Evolutionary conservation across 192 early-diverging fungal species (phyloP), one percentile per base, ranked within the genome.

Genomic region (Umbelopsis sp.): DNA sequence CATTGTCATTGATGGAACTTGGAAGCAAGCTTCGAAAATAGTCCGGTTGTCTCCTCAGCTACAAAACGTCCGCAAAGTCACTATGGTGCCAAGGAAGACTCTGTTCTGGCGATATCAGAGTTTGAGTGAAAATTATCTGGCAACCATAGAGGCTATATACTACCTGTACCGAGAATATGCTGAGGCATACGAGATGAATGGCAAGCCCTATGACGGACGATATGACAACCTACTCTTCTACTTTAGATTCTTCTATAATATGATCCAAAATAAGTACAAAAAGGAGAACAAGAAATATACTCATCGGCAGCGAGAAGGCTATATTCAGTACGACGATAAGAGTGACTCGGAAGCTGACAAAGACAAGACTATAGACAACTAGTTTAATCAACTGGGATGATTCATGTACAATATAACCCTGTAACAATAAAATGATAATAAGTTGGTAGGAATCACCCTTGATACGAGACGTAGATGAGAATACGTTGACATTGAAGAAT

Each of bases 81-180:
- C 92, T 2, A 88, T 94, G 29, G 85, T 74, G 34, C 88, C 91
- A 20, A 87, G 91, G 32, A 83, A 83, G 70, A 98, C 97, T 7
- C 74, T 91, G 65, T 98, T 97, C 75, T 98, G 96, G 96, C 82
- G 97, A 66, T 95, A 90, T 77, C 97, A 98, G 78, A 83, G 85
- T 51, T 82, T 88, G 36, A 87, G 87, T 22, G 88, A 91, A 17
- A 78, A 85, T 65, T 86, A 92, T 68, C 77, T 98, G 56, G 93
- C 97, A 0, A 98, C 97, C 2, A 97, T 98, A 47, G 97, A 98
- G 77, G 97, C 97, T 4, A 93, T 97, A 25, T 98, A 98, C 67
- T 98, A 91, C 75, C 88, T 97, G 68, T 94, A 91, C 80, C 84
- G 90, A 41, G 97, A 97, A 77, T 95, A 91, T 77, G 79, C 84